Conservation (phyloP, 306 rosid species). For the Astragalus membranaceus region DNA sequence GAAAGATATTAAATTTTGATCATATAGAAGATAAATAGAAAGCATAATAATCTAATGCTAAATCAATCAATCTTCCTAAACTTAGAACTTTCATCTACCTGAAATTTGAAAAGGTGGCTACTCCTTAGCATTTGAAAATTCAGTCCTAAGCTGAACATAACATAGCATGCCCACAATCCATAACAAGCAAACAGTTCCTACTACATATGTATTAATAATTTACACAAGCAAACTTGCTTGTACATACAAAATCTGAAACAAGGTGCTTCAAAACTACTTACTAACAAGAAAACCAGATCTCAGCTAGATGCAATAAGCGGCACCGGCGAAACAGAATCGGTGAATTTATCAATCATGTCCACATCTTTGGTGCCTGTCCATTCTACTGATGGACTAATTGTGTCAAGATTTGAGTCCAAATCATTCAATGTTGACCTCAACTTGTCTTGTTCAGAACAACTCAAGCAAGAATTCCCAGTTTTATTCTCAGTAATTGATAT, state of each 20-base stretch:
- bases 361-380: conserved; percentile 28
- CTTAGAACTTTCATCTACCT: conserved; percentile 19
- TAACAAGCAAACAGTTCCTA: conserved; percentile 40
- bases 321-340: conserved; percentile 21
- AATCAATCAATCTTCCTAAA: conserved; percentile 6
- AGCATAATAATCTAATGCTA: neutral
- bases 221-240: conserved; percentile 46
- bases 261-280: conserved; percentile 1
- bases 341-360: conserved; percentile 40
- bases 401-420: conserved; percentile 25
- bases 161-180: conserved; percentile 24
- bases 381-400: conserved; percentile 31
- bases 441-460: conserved; percentile 29
- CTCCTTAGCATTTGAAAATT: conserved; percentile 33
- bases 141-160: conserved; percentile 74
- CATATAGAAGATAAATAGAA: conserved; percentile 15
- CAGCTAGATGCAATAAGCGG: conserved; percentile 33
- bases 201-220: conserved; percentile 22
- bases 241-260: conserved; percentile 32
- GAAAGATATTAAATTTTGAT: neutral
- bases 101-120: conserved; percentile 17
- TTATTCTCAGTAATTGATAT: conserved; percentile 37
- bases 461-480: conserved; percentile 34
- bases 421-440: conserved; percentile 17
- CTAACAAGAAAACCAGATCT: conserved; percentile 7